Evolutionary conservation across 2,329 filamentous ascomycete species (phyloP), one percentile per base, ranked within the genome.

Genomic region (Neopestalotiopsis rosae): DNA sequence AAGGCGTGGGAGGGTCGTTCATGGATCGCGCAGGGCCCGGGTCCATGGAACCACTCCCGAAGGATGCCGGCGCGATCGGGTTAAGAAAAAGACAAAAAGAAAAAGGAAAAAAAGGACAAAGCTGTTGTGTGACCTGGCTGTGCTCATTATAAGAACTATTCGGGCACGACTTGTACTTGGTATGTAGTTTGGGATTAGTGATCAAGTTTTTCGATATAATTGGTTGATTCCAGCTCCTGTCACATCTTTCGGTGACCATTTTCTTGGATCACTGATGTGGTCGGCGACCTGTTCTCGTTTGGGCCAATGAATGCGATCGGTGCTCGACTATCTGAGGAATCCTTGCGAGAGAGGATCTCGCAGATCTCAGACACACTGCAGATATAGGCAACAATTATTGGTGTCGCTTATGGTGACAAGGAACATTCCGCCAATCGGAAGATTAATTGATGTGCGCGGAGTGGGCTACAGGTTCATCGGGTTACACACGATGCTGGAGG

Each of bases 361-460:
- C 38, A 45, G n/a, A 56, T 57, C 34, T 66, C 17, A 66, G 63
- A 66, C 63, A 66, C 30, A 57, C 42, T 32, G 49, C 49, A 45
- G 24, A 38, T 42, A 45, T 17, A 24, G 30, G 32, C 12, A 12
- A 57, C 34, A 58, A 56, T 57, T 58, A 66, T 66, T 66, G 63
- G 63, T 24, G 32, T 38, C 28, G 42, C 63, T 56, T 66, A 30
- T 66, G 30, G 20, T 57, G 32, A 58, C 49, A 40, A 24, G 49
- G 63, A 14, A 56, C 49, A 7, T 38, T 24, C 49, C 28, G 28
- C 63, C 63, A 66, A 66, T 66, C 63, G 63, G 63, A 57, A 34
- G 28, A 32, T n/a, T 66, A 24, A 24, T 28, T 9, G 28, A 57
- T 52, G n/a, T 24, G 49, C 52, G 49, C 30, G 24, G 49, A 28